Percentiles rank a stretch among this genome's conserved stretches.
Conservation (phyloP, 2,329 filamentous ascomycete species). For the Fusarium sp. region DNA sequence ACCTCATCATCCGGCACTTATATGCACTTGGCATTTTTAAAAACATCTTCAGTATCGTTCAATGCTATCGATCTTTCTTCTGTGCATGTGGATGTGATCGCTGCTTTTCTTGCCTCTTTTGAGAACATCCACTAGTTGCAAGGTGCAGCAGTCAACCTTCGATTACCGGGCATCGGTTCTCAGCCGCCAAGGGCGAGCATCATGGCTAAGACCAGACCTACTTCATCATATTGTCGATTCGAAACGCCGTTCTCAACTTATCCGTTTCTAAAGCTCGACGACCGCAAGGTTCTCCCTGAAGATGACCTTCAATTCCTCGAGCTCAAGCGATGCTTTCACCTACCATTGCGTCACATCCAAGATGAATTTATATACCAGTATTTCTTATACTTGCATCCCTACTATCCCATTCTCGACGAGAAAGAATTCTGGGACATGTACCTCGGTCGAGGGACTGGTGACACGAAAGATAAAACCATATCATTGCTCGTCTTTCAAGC, state of each 20-base stretch:
- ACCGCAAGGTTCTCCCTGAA: not conserved
- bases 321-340: slow-evolving; percentile 16
- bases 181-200: not conserved
- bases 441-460: not conserved
- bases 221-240: slow-evolving; percentile 6
- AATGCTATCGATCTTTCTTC: not conserved
- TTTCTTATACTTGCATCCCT: slow-evolving; percentile 34
- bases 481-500: slow-evolving; percentile 28
- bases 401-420: slow-evolving; percentile 34
- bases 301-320: slow-evolving; percentile 19
- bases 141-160: not conserved
- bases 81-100: too few relatives aligned
- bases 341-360: not conserved
- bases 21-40: not conserved
- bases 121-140: too few relatives aligned
- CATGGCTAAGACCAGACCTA: not conserved
- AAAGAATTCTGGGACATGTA: slow-evolving; percentile 41
- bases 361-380: slow-evolving; percentile 31
- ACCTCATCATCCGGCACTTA: slow-evolving; percentile 6
- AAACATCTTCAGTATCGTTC: too few relatives aligned
- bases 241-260: slow-evolving; percentile 6
- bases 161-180: not conserved
- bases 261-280: not conserved
- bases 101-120: too few relatives aligned
- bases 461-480: not conserved